Percentiles rank a stretch among this genome's conserved stretches.
phyloP scores from a whole-genome alignment of 2,329 filamentous ascomycete genomes.

The Neophaeococcomyces aloes region DNA sequence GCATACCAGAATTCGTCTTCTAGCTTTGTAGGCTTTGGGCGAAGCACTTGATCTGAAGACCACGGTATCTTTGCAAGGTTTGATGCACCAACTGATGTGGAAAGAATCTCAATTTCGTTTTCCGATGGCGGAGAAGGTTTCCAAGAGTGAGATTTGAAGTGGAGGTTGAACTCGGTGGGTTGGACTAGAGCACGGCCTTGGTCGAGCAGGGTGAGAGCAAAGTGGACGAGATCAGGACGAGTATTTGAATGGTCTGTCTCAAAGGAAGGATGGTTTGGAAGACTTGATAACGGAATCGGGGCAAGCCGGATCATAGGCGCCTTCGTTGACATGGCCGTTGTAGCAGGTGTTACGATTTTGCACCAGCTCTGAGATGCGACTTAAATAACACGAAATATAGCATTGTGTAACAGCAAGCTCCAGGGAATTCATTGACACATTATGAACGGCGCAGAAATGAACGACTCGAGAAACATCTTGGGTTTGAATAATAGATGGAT shows the following conservation, averaged over 20 bases:
- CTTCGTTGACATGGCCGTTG: background rate
- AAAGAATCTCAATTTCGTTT: conserved; percentile 17
- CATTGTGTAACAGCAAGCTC: too few relatives aligned
- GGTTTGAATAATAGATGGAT: too few relatives aligned
- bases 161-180: conserved; percentile 12
- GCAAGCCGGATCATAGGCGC: conserved; percentile 16
- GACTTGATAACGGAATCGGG: conserved; percentile 14
- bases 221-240: conserved; percentile 13
- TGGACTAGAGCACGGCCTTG: conserved; percentile 18
- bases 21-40: conserved; percentile 11
- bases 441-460: too few relatives aligned
- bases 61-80: conserved; percentile 13
- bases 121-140: conserved; percentile 16
- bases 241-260: conserved; percentile 3
- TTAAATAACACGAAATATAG: too few relatives aligned
- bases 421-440: too few relatives aligned
- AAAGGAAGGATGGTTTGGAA: conserved; percentile 17
- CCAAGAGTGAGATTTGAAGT: conserved; percentile 16
- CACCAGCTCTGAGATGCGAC: too few relatives aligned
- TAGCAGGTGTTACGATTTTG: too few relatives aligned
- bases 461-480: too few relatives aligned
- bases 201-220: conserved; percentile 16
- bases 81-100: conserved; percentile 10
- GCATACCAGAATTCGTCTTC: conserved; percentile 32
- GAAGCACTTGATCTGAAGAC: conserved; percentile 4